Percentiles rank a stretch among this genome's conserved stretches.
These are phyloP conservation scores for Fusarium acutatum DNA, from an alignment of 2,329 filamentous ascomycete genomes.

Conservation along the genomic window DNA sequence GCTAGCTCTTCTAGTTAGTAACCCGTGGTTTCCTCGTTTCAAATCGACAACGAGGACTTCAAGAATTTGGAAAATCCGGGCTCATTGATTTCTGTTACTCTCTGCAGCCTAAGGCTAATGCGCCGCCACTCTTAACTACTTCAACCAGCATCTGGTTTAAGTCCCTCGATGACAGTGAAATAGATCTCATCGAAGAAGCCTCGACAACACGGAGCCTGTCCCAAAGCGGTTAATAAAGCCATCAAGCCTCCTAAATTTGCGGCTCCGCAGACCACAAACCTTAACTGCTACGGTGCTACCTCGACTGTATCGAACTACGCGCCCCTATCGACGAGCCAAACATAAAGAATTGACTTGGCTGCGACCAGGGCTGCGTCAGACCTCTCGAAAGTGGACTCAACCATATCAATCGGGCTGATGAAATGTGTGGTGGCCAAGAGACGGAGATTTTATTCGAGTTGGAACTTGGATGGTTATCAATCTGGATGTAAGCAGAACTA, in stretches of 20 bases:
- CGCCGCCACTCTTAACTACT: background rate
- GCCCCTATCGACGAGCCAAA: background rate
- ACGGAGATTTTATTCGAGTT: background rate
- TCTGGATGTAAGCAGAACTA: background rate
- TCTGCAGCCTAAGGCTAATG: background rate
- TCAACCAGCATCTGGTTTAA: background rate
- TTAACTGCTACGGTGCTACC: constrained; percentile 2
- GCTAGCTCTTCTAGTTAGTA: background rate
- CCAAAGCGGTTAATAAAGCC: background rate
- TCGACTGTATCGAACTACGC: background rate
- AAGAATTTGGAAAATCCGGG: background rate
- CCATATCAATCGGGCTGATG: background rate
- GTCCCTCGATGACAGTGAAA: background rate
- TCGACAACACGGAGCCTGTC: background rate
- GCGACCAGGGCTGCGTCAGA: background rate
- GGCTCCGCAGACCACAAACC: background rate
- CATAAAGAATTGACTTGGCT: background rate
- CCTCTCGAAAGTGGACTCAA: background rate
- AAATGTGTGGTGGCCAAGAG: background rate
- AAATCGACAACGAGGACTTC: background rate
- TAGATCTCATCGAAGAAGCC: background rate
- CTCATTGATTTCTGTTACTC: background rate
- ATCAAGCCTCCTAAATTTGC: background rate
- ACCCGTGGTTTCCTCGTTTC: too few species aligned
- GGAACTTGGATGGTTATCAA: background rate